Percentiles rank a stretch among this genome's conserved stretches.
Conservation (phyloP, 768 basidiomycete species). For the Calvatia gigantea region DNA sequence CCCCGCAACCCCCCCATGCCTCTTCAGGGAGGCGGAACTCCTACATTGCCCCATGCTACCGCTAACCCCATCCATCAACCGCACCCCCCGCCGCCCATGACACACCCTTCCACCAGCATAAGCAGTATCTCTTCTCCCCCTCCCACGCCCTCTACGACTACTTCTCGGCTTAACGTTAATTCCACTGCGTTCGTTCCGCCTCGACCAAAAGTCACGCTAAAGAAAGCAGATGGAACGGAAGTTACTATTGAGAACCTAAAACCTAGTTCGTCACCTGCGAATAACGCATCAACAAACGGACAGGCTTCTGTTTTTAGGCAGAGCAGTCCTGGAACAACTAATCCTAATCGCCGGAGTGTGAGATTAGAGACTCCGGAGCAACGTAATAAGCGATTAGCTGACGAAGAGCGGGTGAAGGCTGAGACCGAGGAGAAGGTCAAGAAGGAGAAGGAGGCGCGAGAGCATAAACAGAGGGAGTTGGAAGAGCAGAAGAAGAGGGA, state of each 20-base stretch:
- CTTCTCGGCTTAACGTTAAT: conserved; percentile 53
- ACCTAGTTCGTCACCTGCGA: conserved; percentile 35
- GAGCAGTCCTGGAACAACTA: conserved; percentile 36
- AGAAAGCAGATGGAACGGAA: conserved; percentile 62
- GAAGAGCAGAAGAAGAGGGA: conserved; percentile 30
- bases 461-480: conserved; percentile 34
- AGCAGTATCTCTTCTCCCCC: conserved; percentile 58
- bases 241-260: conserved; percentile 57
- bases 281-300: conserved; percentile 32
- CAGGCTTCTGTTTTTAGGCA: conserved; percentile 29
- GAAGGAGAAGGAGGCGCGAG: conserved; percentile 40
- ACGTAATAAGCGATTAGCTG: conserved; percentile 39
- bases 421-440: conserved; percentile 41
- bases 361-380: conserved; percentile 63
- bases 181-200: conserved; percentile 67
- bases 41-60: conserved; percentile 60
- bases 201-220: conserved; percentile 50
- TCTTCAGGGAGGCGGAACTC: conserved; percentile 62
- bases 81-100: conserved; percentile 48
- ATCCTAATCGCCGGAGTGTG: conserved; percentile 36
- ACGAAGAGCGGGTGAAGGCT: conserved; percentile 41
- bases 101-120: conserved; percentile 41
- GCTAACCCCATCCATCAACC: conserved; percentile 41
- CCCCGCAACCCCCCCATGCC: conserved; percentile 56
- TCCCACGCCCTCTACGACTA: conserved; percentile 58